Base-by-base conservation (phyloP, 2,329 filamentous ascomycete genomes). In the Claviceps spartinae region DNA sequence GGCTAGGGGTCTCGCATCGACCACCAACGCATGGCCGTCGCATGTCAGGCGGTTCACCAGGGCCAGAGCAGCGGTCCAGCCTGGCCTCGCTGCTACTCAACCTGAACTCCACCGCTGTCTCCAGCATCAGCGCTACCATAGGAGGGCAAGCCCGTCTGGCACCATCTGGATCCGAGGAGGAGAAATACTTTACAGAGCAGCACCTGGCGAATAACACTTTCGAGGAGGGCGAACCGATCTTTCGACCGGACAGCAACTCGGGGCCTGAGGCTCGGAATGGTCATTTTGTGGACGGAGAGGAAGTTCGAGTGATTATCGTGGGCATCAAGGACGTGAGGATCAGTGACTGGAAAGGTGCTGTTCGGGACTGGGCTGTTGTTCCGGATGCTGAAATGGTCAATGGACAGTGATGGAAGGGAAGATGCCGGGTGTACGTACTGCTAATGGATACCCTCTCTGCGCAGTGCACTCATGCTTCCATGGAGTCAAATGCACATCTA, bases 151-250 rank as follows among this genome's bases (percentile, higher is more conserved):
- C 93, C 1, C 74, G 79, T 37, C 75, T 97, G 38, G 76, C 94
- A 14, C 75, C 83, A 1, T 65, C 73, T 5, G 88, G 85, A 0
- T 86, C 83, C 2, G 85, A 88, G 16, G 86, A 95, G 65, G 93
- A 97, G 69, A 72, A 70, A 49, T 97, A 84, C 76, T 95, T 87
- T 67, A 85, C 85, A 61, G 79, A 85, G 57, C 77, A 81, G 61
- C 93, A 98, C 72, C 70, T 95, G 58, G 88, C 88, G 61, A 95
- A 96, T 69, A 95, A 97, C 67, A 94, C 88, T 0, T 95, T 94
- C 61, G 83, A 83, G 45, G 77, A 81, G 54, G 68, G 54, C 11
- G 55, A 62, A 36, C 58, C 62, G 16, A 67, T 59, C 54, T 69
- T 61, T 53, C 71, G 59, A 34, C 56, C 55, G 49, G 56, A 57